Percentiles rank a stretch among this genome's conserved stretches.
Evolutionary conservation across 2,329 filamentous ascomycete genomes (phyloP).

Genomic region (Lasiodiplodia theobromae): DNA sequence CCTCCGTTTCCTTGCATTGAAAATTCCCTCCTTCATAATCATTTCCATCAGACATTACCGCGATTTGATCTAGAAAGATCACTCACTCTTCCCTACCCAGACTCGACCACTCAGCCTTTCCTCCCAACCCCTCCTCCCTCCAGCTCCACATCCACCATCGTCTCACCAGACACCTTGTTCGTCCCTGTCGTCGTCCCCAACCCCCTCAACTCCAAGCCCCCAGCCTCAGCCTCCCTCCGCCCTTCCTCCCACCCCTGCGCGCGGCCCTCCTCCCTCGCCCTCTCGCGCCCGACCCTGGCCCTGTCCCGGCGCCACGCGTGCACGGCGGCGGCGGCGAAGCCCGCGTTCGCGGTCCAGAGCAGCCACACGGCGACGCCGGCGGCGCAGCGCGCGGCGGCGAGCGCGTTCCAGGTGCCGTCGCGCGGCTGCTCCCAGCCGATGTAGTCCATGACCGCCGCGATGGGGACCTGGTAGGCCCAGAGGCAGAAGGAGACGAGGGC

Average conservation of each 20-base stretch:
- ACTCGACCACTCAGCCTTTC: not conserved
- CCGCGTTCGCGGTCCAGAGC: not conserved
- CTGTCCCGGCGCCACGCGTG: not conserved
- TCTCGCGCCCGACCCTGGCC: not conserved
- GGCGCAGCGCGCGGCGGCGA: not conserved
- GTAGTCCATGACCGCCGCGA: not conserved
- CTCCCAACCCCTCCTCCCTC: not conserved
- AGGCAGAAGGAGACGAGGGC: not conserved
- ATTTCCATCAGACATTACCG: not conserved
- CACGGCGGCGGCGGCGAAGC: not conserved
- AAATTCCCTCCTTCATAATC: not conserved
- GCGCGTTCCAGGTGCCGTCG: not conserved
- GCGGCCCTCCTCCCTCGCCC: slow-evolving; percentile 1
- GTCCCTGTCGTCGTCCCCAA: not conserved
- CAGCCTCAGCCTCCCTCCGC: not conserved
- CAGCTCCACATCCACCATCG: slow-evolving; percentile 7
- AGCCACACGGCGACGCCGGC: not conserved
- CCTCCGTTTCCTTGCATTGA: not conserved
- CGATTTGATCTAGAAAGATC: not conserved
- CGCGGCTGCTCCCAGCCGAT: slow-evolving; percentile 7
- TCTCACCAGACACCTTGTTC: not conserved
- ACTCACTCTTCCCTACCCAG: too few species aligned
- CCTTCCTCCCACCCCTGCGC: slow-evolving; percentile 6
- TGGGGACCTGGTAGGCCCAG: not conserved
- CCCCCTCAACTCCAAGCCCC: slow-evolving; percentile 11